phyloP scores from a whole-genome alignment of 1,284 basidiomycete species.

The Austroboletus niveus region DNA sequence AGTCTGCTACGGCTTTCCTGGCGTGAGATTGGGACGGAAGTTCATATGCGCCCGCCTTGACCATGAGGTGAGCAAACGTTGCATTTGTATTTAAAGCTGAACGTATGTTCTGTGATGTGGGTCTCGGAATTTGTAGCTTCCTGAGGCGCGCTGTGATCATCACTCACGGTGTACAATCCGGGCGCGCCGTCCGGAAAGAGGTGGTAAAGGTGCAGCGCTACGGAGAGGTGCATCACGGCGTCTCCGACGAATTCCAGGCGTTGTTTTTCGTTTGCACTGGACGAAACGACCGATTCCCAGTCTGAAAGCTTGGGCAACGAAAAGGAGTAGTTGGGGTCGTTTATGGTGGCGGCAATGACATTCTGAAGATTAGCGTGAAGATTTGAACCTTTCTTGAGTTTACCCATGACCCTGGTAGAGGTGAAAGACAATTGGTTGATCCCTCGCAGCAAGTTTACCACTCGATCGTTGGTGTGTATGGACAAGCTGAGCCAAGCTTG shows the following conservation, averaged over 20 bases:
- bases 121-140: background rate
- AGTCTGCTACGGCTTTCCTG: constrained; percentile 29
- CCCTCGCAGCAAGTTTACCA: background rate
- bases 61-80: constrained; percentile 33
- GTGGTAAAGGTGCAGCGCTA: constrained; percentile 29
- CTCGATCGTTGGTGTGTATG: background rate
- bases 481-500: no score
- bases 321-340: constrained; percentile 28
- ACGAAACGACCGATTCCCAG: constrained; percentile 31
- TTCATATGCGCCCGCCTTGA: constrained; percentile 26
- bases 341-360: constrained; percentile 25
- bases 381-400: constrained; percentile 15
- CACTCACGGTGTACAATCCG: constrained; percentile 30
- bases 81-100: constrained; percentile 31
- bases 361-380: constrained; percentile 23
- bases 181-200: constrained; percentile 29
- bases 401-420: constrained; percentile 15
- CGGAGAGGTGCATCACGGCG: constrained; percentile 31
- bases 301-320: constrained; percentile 29
- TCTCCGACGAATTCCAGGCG: constrained; percentile 32
- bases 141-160: background rate
- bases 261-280: constrained; percentile 28
- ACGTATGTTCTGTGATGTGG: constrained; percentile 23
- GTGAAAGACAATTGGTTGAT: background rate
- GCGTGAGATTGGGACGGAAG: constrained; percentile 18